These are phyloP conservation scores for Coemansia sp. DNA, from an alignment of 192 early-diverging fungal species.

Conservation along the genomic window DNA sequence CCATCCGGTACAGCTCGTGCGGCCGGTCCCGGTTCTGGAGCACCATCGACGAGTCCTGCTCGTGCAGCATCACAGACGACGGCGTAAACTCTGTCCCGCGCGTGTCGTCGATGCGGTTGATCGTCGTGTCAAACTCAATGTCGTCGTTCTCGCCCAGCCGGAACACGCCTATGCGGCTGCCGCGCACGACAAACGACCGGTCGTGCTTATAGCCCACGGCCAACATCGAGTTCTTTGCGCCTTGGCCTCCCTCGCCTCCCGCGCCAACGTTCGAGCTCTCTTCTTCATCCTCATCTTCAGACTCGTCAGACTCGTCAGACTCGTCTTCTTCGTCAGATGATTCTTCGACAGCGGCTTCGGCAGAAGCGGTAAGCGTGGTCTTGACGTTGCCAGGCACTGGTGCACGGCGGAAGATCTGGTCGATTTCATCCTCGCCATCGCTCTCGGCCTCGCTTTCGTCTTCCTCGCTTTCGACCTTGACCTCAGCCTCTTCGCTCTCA, in stretches of 20 bases:
- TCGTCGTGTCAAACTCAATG: conserved; percentile 78
- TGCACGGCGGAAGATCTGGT: conserved; percentile 24
- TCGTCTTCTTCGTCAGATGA: conserved; percentile 32
- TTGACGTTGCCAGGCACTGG: conserved; percentile 38
- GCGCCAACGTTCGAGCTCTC: conserved; percentile 22
- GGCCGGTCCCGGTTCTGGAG: conserved; percentile 72
- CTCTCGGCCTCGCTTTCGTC: conserved; percentile 20
- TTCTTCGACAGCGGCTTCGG: conserved; percentile 6
- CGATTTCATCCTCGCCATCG: conserved; percentile 22
- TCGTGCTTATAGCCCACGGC: conserved; percentile 84
- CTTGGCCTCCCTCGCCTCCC: conserved; percentile 15
- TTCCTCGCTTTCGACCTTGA: background rate
- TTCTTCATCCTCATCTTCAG: conserved; percentile 42
- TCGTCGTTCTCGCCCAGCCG: conserved; percentile 72
- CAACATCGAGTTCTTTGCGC: conserved; percentile 73
- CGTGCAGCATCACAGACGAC: conserved; percentile 78
- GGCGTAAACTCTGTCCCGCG: conserved; percentile 70
- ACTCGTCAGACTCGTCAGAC: conserved; percentile 12
- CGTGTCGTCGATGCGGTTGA: conserved; percentile 69
- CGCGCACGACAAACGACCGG: conserved; percentile 89
- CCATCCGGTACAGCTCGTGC: conserved; percentile 84
- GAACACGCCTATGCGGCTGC: conserved; percentile 88
- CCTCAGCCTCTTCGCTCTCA: background rate
- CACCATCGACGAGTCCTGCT: conserved; percentile 80
- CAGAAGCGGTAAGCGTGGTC: conserved; percentile 14